These are phyloP conservation scores for Phytophthora uliginosa DNA, from an alignment of 352 stramenopile genomes.

Conservation along the genomic window DNA sequence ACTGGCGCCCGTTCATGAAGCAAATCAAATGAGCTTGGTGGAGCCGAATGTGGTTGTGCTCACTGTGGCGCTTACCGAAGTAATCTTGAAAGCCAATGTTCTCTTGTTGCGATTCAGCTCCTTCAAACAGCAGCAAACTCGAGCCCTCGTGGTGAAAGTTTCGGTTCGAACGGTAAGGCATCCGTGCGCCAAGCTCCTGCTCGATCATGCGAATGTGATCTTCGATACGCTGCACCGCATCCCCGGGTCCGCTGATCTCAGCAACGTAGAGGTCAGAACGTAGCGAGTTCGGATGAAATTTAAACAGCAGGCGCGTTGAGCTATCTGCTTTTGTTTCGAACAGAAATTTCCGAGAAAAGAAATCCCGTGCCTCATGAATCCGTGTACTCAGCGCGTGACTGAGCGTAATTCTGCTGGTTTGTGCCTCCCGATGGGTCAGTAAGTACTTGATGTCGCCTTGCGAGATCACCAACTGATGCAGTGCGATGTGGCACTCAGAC, in stretches of 20 bases:
- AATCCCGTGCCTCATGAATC: constrained; percentile 64
- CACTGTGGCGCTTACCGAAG: constrained; percentile 57
- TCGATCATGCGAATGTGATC: constrained; percentile 72
- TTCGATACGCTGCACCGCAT: constrained; percentile 70
- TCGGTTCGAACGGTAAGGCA: constrained; percentile 48
- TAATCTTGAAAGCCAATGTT: constrained; percentile 81
- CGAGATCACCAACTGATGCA: constrained; percentile 73
- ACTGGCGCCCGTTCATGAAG: constrained; percentile 78
- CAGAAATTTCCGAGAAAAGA: constrained; percentile 78
- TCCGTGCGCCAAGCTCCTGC: constrained; percentile 68
- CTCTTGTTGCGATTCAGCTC: constrained; percentile 68
- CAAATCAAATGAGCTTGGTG: constrained; percentile 81
- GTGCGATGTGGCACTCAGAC: constrained; percentile 69
- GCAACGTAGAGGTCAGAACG: constrained; percentile 80
- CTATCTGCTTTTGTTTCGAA: constrained; percentile 51
- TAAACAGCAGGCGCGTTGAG: constrained; percentile 44
- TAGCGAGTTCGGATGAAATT: constrained; percentile 70
- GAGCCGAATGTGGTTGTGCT: constrained; percentile 62
- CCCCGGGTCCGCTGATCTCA: constrained; percentile 71
- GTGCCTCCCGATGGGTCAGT: constrained; percentile 56
- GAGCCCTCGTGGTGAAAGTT: constrained; percentile 74
- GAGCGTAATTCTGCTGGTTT: constrained; percentile 73
- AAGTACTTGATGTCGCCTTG: constrained; percentile 70
- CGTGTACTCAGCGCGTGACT: constrained; percentile 78
- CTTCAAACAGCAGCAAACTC: constrained; percentile 80